A percentile compares a stretch with the other conserved stretches of the same genome.
phyloP scores from a whole-genome alignment of 2,329 filamentous ascomycete species.

The Simplicillium sp. region DNA sequence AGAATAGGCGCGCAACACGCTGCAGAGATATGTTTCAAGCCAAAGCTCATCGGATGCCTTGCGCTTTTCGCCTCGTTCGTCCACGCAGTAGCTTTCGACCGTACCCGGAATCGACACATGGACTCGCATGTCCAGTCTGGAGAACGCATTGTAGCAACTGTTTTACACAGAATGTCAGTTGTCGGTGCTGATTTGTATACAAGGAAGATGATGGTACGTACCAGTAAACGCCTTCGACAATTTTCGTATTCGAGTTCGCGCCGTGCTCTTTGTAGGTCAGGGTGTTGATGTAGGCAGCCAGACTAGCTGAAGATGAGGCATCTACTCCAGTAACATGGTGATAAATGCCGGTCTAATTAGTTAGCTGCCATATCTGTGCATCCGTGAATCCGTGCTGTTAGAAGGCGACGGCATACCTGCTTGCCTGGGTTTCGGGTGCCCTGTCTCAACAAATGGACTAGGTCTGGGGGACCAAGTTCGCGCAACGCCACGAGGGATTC shows the following conservation, averaged over 20 bases:
- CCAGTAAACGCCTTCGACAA: conserved; percentile 92
- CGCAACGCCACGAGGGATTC: conserved; percentile 78
- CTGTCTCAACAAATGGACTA: conserved; percentile 87
- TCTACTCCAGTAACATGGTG: conserved; percentile 97
- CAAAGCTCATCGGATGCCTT: conserved; percentile 89
- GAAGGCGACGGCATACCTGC: conserved; percentile 32
- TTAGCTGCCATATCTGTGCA: neutral
- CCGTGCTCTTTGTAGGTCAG: conserved; percentile 83
- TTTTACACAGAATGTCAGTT: conserved; percentile 12
- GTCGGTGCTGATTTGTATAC: neutral
- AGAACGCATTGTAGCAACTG: conserved; percentile 97
- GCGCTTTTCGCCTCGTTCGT: conserved; percentile 91
- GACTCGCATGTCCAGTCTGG: conserved; percentile 93
- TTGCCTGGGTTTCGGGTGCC: conserved; percentile 46
- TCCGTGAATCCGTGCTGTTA: no score
- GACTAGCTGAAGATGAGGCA: conserved; percentile 90
- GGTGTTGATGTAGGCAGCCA: conserved; percentile 97
- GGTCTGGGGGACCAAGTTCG: conserved; percentile 89
- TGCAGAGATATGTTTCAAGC: conserved; percentile 96
- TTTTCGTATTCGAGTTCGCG: conserved; percentile 63
- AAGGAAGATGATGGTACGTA: conserved; percentile 34
- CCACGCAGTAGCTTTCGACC: conserved; percentile 94
- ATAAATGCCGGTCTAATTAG: conserved; percentile 71
- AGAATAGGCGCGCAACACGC: conserved; percentile 85
- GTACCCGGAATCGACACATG: conserved; percentile 95